These are phyloP conservation scores for Ophiobolus disseminans DNA, from an alignment of 2,329 filamentous ascomycete species.

Conservation along the genomic window DNA sequence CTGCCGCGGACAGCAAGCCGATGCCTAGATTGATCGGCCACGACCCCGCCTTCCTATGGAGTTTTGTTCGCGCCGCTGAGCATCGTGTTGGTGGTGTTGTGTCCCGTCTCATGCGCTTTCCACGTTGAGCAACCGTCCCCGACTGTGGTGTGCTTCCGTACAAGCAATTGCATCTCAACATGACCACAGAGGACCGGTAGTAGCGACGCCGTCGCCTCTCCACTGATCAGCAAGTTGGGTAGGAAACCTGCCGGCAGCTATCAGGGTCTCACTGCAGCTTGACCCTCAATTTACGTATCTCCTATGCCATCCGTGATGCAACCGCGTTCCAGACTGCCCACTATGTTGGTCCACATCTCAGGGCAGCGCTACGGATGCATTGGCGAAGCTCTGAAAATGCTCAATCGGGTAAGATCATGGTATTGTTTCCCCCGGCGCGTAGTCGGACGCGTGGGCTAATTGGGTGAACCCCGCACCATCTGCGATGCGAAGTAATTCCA, in stretches of 20 bases:
- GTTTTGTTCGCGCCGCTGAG: background rate
- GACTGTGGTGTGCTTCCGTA: background rate
- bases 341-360: constrained; percentile 14
- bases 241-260: constrained; percentile 16
- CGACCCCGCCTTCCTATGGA: constrained; percentile 11
- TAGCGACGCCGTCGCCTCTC: background rate
- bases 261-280: constrained; percentile 5
- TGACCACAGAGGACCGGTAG: background rate
- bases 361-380: constrained; percentile 20
- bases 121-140: constrained; percentile 5
- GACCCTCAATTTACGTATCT: constrained; percentile 27
- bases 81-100: constrained; percentile 1
- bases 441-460: constrained; percentile 32
- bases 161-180: background rate
- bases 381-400: constrained; percentile 17
- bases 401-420: constrained; percentile 23
- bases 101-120: background rate
- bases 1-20: constrained; percentile 16
- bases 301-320: constrained; percentile 12
- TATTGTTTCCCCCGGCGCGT: constrained; percentile 26
- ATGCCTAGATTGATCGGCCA: constrained; percentile 19
- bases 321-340: constrained; percentile 19
- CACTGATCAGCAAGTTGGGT: constrained; percentile 20
- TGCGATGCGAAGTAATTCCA: constrained; percentile 40
- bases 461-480: constrained; percentile 48